Conservation (phyloP, 2,329 filamentous ascomycete genomes). For the Colletotrichum melonis region DNA sequence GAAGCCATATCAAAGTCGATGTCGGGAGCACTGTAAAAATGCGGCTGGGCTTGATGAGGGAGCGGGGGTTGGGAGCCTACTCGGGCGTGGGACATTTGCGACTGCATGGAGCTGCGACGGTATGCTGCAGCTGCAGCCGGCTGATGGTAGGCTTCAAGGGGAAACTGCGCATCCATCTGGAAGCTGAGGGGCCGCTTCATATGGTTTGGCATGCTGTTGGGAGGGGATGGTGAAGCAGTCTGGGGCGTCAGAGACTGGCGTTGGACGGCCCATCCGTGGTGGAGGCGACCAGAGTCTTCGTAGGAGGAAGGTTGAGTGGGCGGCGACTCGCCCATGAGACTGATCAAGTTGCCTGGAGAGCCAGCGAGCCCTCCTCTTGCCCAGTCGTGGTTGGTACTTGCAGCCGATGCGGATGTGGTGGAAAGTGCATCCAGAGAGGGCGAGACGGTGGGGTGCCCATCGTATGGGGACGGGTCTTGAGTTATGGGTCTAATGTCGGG, state of each 20-base stretch:
- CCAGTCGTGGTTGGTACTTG: conserved; percentile 61
- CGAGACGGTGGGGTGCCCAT: conserved; percentile 57
- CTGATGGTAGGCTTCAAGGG: conserved; percentile 53
- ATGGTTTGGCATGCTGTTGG: conserved; percentile 38
- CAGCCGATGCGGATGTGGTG: conserved; percentile 59
- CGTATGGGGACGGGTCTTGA: conserved; percentile 45
- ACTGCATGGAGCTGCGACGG: conserved; percentile 62
- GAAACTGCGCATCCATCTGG: conserved; percentile 61
- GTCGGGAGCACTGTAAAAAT: conserved; percentile 82
- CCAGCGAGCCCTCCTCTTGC: conserved; percentile 56
- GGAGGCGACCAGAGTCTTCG: conserved; percentile 57
- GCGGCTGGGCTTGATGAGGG: conserved; percentile 79
- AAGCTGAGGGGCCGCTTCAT: conserved; percentile 53
- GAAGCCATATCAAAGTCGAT: conserved; percentile 75
- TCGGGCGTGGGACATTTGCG: conserved; percentile 60
- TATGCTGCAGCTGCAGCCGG: conserved; percentile 47
- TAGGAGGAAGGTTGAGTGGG: conserved; percentile 65
- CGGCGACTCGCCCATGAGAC: conserved; percentile 62
- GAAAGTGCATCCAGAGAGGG: conserved; percentile 62
- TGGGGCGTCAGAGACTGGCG: conserved; percentile 57
- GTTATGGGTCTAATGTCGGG: conserved; percentile 57
- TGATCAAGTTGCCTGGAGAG: conserved; percentile 66
- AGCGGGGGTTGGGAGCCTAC: conserved; percentile 68
- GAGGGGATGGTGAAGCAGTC: conserved; percentile 54
- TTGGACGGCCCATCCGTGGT: conserved; percentile 59